phyloP scores from a whole-genome alignment of 2,329 filamentous ascomycete species.

The Pestalotiopsis sp. region DNA sequence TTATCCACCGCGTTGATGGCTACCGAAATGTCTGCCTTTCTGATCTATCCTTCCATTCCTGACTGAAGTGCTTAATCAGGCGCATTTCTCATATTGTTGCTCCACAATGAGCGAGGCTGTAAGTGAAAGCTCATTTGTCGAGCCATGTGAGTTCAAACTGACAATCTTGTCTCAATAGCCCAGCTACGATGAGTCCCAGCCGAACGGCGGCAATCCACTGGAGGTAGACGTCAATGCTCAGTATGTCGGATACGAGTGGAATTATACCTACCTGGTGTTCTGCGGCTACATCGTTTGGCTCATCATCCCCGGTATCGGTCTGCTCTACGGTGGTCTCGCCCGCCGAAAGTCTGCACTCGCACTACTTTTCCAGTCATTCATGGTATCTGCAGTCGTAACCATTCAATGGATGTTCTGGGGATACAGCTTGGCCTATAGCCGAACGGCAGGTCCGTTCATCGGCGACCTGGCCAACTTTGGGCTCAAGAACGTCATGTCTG shows the following conservation, averaged over 20 bases:
- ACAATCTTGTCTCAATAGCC: conserved; percentile 9
- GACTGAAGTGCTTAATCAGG: no score
- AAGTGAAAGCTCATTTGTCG: not conserved
- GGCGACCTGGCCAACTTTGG: conserved; percentile 37
- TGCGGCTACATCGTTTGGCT: conserved; percentile 65
- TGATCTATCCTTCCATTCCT: not conserved
- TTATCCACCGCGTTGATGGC: not conserved
- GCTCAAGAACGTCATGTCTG: conserved; percentile 37
- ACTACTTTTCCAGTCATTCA: conserved; percentile 49
- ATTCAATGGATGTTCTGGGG: conserved; percentile 51
- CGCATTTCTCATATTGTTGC: not conserved
- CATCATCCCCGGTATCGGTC: conserved; percentile 49
- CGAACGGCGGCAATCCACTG: conserved; percentile 26
- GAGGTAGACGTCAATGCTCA: conserved; percentile 41
- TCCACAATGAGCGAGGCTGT: conserved; percentile 8
- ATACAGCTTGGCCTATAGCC: conserved; percentile 42
- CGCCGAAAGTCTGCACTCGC: conserved; percentile 40
- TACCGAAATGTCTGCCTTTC: not conserved
- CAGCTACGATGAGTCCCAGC: conserved; percentile 21
- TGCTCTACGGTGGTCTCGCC: conserved; percentile 40
- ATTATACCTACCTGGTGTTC: conserved; percentile 62
- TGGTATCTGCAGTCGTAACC: conserved; percentile 44
- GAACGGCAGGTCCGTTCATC: conserved; percentile 34
- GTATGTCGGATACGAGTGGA: conserved; percentile 59
- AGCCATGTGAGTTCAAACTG: no score